These are phyloP conservation scores for Tetrapisispora fleetii DNA, from an alignment of 805 yeast genomes.

Conservation along the genomic window DNA sequence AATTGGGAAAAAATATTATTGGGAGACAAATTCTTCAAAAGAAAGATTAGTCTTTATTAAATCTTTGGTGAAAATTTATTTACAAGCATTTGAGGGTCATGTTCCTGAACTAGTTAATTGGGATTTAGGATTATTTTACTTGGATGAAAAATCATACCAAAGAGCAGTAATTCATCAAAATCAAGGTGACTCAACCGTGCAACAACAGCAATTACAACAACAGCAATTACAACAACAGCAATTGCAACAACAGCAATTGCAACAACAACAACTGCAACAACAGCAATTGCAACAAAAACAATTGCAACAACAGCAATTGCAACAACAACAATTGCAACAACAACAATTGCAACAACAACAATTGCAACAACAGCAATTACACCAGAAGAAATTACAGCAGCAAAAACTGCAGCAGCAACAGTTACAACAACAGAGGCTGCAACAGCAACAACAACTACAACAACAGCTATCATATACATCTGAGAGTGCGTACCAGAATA, in stretches of 20 bases:
- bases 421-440: slow-evolving; percentile 3
- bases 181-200: neutral
- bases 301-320: neutral
- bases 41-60: slow-evolving; percentile 52
- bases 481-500: neutral
- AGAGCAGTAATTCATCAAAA: slow-evolving; percentile 20
- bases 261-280: slow-evolving; percentile 5
- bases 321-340: slow-evolving; percentile 3
- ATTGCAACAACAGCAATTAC: neutral
- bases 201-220: neutral
- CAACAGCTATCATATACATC: neutral
- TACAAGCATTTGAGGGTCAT: slow-evolving; percentile 45
- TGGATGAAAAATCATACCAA: slow-evolving; percentile 31
- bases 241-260: slow-evolving; percentile 2
- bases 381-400: neutral
- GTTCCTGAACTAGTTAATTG: slow-evolving; percentile 46
- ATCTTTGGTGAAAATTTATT: slow-evolving; percentile 41
- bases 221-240: neutral
- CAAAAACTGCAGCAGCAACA: neutral
- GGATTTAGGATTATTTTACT: slow-evolving; percentile 35
- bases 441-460: neutral
- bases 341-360: slow-evolving; percentile 5
- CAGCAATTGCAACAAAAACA: neutral
- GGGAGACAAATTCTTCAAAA: slow-evolving; percentile 56
- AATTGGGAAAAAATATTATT: slow-evolving; percentile 72